These are phyloP conservation scores for Grosmannia huntii DNA, from an alignment of 2,329 filamentous ascomycete species.

Conservation along the genomic window DNA sequence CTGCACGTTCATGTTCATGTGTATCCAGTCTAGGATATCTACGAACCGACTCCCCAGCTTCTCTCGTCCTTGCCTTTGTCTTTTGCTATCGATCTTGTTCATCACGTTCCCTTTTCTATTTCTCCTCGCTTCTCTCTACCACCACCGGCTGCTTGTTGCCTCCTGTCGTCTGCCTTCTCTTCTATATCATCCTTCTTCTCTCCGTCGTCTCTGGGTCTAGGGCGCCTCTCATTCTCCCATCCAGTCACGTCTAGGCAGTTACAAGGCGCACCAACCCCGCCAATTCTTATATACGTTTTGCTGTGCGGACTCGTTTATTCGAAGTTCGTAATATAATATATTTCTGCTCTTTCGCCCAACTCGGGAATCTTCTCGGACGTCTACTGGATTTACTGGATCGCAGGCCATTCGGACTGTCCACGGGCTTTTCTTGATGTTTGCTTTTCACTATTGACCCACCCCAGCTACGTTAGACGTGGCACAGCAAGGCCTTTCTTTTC, in stretches of 20 bases:
- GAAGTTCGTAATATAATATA: constrained; percentile 5
- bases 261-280: neutral
- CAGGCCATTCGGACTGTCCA: neutral
- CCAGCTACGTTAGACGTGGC: neutral
- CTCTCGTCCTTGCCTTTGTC: neutral
- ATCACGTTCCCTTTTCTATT: neutral
- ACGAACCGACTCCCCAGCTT: neutral
- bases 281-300: neutral
- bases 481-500: neutral
- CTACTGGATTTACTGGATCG: constrained; percentile 14
- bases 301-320: constrained; percentile 10
- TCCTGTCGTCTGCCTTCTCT: constrained; percentile 6
- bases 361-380: neutral
- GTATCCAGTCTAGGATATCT: neutral
- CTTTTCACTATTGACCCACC: neutral
- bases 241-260: neutral
- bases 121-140: constrained; percentile 2
- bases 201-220: neutral
- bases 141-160: neutral
- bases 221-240: neutral
- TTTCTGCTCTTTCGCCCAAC: neutral
- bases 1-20: neutral
- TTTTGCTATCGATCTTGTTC: neutral
- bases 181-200: neutral
- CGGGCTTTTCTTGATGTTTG: neutral